These are phyloP conservation scores for Quercus agrifolia DNA, from an alignment of 306 rosid genomes.

Conservation along the genomic window DNA sequence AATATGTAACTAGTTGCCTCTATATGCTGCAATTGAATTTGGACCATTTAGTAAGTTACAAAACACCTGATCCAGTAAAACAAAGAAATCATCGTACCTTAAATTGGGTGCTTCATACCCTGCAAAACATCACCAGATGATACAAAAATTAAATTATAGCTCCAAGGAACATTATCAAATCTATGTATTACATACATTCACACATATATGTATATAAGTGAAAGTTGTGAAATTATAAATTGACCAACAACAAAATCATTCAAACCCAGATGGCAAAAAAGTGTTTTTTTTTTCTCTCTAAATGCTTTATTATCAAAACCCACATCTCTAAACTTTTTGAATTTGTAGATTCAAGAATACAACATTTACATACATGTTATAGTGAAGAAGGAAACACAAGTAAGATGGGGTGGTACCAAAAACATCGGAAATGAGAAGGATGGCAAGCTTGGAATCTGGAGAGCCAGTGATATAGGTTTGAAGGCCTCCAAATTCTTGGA, in stretches of 20 bases:
- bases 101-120: constrained; percentile 65
- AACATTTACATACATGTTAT: no score
- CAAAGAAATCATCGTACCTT: constrained; percentile 32
- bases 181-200: neutral
- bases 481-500: constrained; percentile 38
- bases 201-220: no score
- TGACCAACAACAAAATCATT: no score
- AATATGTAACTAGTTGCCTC: no score
- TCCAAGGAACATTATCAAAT: neutral
- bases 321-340: no score
- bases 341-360: no score
- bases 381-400: neutral
- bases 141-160: neutral
- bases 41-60: neutral
- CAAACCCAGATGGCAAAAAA: no score
- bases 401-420: constrained; percentile 36
- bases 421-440: constrained; percentile 44
- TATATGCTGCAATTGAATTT: neutral
- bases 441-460: constrained; percentile 37
- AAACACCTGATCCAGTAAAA: neutral
- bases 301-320: no score
- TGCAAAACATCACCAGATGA: constrained; percentile 24
- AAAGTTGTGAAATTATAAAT: neutral
- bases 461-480: constrained; percentile 43
- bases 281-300: no score